phyloP scores from a whole-genome alignment of 169 alveolate species.

The Eimeria tenella region DNA sequence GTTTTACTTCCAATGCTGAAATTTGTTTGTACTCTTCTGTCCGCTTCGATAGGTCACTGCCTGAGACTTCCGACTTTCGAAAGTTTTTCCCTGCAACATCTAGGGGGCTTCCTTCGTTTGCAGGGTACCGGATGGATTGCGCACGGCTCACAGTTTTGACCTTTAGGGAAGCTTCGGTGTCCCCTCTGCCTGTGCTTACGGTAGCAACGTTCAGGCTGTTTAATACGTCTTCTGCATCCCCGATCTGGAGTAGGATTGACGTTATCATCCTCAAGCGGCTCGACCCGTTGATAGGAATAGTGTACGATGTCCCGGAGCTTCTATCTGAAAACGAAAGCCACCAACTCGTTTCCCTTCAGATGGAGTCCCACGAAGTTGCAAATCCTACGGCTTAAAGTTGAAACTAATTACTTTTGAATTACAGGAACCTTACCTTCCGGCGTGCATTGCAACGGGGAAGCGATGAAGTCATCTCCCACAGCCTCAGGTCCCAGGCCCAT shows the following conservation, averaged over 20 bases:
- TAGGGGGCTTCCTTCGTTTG: background rate
- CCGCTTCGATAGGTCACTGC: background rate
- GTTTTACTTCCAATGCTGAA: conserved; percentile 12
- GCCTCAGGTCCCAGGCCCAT: conserved; percentile 51
- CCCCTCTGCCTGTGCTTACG: background rate
- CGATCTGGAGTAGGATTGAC: conserved; percentile 25
- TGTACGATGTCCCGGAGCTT: conserved; percentile 63
- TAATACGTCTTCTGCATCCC: conserved; percentile 60
- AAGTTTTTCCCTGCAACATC: background rate
- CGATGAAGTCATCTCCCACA: background rate
- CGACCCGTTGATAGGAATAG: conserved; percentile 45
- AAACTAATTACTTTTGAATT: background rate
- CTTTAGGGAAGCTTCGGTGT: background rate
- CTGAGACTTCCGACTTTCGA: background rate
- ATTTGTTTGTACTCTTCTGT: background rate
- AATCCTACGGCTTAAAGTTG: too few relatives aligned
- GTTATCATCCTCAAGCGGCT: conserved; percentile 67
- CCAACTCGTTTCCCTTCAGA: too few relatives aligned
- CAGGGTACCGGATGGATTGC: background rate
- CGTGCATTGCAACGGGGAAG: conserved; percentile 68
- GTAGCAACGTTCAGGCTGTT: conserved; percentile 27
- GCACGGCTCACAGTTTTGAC: background rate
- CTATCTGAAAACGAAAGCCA: conserved; percentile 5
- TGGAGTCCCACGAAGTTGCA: too few relatives aligned
- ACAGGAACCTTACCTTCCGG: conserved; percentile 23